Evolutionary conservation across 2,329 filamentous ascomycete genomes (phyloP).

Genomic region (Trichophyton mentagrophytes): DNA sequence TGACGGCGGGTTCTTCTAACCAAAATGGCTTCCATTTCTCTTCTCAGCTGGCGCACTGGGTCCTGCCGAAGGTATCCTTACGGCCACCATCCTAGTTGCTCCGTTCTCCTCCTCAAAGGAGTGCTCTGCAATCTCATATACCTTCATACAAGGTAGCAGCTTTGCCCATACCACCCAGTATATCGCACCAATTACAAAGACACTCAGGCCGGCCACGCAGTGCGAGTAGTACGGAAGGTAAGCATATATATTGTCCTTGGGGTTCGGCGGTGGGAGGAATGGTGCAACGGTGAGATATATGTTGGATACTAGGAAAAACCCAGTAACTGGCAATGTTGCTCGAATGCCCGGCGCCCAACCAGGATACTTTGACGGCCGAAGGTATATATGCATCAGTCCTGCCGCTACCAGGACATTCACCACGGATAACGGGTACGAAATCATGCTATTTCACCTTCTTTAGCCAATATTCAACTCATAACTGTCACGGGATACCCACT

Average conservation of each 20-base stretch:
- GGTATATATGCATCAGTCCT: slow-evolving; percentile 38
- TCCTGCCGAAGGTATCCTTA: background rate
- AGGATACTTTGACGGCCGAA: slow-evolving; percentile 27
- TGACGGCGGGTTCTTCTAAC: background rate
- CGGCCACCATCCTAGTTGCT: background rate
- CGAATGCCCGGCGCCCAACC: slow-evolving; percentile 39
- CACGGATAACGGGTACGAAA: slow-evolving; percentile 32
- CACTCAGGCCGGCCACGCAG: slow-evolving; percentile 40
- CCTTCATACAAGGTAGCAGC: slow-evolving; percentile 32
- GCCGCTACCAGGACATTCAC: slow-evolving; percentile 41
- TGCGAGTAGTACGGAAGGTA: slow-evolving; percentile 42
- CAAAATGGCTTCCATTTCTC: background rate
- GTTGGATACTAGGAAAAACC: slow-evolving; percentile 43
- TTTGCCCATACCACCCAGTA: slow-evolving; percentile 43
- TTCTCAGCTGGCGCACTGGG: background rate
- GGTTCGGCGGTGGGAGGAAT: slow-evolving; percentile 36
- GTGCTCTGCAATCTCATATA: slow-evolving; percentile 45
- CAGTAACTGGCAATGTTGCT: slow-evolving; percentile 37
- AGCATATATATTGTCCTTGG: slow-evolving; percentile 39
- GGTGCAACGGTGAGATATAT: slow-evolving; percentile 41
- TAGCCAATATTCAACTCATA: background rate
- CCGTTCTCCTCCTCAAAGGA: slow-evolving; percentile 19
- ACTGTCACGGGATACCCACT: slow-evolving; percentile 21
- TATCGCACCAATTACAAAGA: slow-evolving; percentile 38
- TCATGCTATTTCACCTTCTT: slow-evolving; percentile 18